These are phyloP conservation scores for Podosphaera aphanis DNA, from an alignment of 2,329 filamentous ascomycete genomes.

Conservation along the genomic window DNA sequence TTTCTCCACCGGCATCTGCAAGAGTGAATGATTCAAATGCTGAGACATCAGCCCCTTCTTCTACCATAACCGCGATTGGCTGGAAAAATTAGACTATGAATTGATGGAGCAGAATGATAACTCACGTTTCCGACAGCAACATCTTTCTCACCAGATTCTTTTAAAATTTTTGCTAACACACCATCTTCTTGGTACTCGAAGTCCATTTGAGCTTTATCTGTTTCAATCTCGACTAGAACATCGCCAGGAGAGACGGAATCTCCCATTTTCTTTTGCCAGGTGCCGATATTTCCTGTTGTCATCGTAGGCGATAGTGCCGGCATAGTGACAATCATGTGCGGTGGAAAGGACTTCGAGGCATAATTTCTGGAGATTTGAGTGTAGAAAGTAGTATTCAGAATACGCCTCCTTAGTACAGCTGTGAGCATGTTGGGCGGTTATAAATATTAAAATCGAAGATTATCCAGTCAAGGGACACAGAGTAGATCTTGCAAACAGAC, in stretches of 20 bases:
- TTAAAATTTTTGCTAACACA: slow-evolving; percentile 80
- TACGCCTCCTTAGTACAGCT: slow-evolving; percentile 38
- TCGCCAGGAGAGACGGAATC: slow-evolving; percentile 75
- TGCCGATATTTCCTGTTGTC: slow-evolving; percentile 85
- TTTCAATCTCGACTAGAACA: slow-evolving; percentile 94
- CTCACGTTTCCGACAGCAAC: slow-evolving; percentile 81
- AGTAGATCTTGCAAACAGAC: slow-evolving; percentile 10
- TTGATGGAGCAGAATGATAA: slow-evolving; percentile 14
- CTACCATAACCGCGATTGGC: slow-evolving; percentile 90
- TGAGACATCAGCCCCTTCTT: slow-evolving; percentile 67
- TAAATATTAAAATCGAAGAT: slow-evolving; percentile 5
- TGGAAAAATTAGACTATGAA: slow-evolving; percentile 21
- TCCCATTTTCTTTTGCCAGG: slow-evolving; percentile 94
- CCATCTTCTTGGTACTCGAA: slow-evolving; percentile 99
- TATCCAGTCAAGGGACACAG: slow-evolving; percentile 5
- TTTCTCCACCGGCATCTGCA: slow-evolving; percentile 75
- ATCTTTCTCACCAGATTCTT: slow-evolving; percentile 84
- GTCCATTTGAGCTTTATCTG: slow-evolving; percentile 99
- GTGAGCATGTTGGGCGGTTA: slow-evolving; percentile 29
- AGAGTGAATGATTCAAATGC: slow-evolving; percentile 77
- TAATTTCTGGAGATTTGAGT: slow-evolving; percentile 33
- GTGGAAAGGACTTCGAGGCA: slow-evolving; percentile 56
- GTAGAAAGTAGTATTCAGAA: slow-evolving; percentile 27
- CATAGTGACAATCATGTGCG: slow-evolving; percentile 93
- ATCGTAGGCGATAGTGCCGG: slow-evolving; percentile 94